phyloP scores from a whole-genome alignment of 2,329 filamentous ascomycete species.

The Colletotrichum sp. region DNA sequence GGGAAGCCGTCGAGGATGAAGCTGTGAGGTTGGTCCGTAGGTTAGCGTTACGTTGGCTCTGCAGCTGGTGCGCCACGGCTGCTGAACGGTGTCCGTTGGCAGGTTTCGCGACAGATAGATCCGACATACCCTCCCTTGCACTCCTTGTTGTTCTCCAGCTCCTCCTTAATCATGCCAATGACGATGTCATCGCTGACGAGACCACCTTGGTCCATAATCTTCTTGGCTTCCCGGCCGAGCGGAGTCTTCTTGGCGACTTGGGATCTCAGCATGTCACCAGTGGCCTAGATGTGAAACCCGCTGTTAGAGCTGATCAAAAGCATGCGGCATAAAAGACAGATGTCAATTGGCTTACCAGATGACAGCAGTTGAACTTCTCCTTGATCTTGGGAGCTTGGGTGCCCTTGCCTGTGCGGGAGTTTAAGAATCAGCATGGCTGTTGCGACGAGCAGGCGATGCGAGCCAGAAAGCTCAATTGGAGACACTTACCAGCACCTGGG shows the following conservation, averaged over 20 bases:
- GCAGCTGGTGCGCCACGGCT: neutral
- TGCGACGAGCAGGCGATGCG: neutral
- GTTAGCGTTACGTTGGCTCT: neutral
- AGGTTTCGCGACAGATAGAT: neutral
- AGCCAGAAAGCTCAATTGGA: conserved; percentile 1
- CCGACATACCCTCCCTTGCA: conserved; percentile 88
- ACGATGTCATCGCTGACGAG: conserved; percentile 99
- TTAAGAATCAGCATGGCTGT: neutral
- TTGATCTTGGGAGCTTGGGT: conserved; percentile 98
- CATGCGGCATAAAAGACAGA: neutral
- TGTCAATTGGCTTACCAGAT: conserved; percentile 72
- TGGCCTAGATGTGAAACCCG: conserved; percentile 66
- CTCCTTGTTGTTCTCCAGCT: conserved; percentile 91
- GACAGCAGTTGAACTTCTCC: conserved; percentile 96
- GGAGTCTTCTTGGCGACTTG: conserved; percentile 98
- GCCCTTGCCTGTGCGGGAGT: conserved; percentile 79
- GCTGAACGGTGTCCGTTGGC: neutral
- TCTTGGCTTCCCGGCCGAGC: conserved; percentile 95
- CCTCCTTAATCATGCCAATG: conserved; percentile 99
- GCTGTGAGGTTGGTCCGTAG: conserved; percentile 50
- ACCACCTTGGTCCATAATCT: conserved; percentile 99
- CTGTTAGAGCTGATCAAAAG: conserved; percentile 14
- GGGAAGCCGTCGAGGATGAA: conserved; percentile 99
- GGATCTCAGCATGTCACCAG: conserved; percentile 97
- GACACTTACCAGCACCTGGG: conserved; percentile 86